Evolutionary conservation across 768 basidiomycete genomes (phyloP), one percentile per base, ranked within the genome.

Genomic region (Serendipita sp.): DNA sequence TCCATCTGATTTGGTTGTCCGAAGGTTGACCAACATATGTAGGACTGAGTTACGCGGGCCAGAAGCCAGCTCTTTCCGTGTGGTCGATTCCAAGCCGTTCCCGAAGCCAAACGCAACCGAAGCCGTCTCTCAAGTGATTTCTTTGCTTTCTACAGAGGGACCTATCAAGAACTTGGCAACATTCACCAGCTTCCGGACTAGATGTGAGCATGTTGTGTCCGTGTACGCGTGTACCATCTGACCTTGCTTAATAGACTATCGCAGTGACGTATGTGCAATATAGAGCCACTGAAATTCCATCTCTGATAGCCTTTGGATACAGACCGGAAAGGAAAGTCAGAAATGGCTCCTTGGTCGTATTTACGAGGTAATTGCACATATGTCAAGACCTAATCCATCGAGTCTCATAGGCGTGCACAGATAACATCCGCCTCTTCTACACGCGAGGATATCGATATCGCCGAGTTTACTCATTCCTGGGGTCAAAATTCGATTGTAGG

Each of bases 391-490:
- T 45, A 41, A 2, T 17, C 14, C 34, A 38, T 38, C 14, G 34
- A 38, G 5, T 38, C 34, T 38, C 26, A 41, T 22, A 16, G 3
- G 20, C 50, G 24, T 28, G 41, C 31, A 11, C 26, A 31, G 34
- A 53, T 42, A 22, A 64, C 34, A 24, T 63, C 45, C 16, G 26
- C 75, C 64, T 87, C 83, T 14, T 78, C 83, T 3, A 70, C 81
- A 43, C 75, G 74, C 48, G 68, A 78, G 50, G 67, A 71, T 16
- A 88, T 95, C 67, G 78, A 79, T 3, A 72, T 91, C 63, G 74
- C 77, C 26, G 90, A 90, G 71, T 91, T 92, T 67, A 62, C 74
- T 56, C 90, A 93, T 71, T 73, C 81, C 2, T 93, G 91, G 92
- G 85, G 84, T 9, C 93, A 96, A 77, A 85, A 87, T 72, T 80